phyloP scores from a whole-genome alignment of 495 filamentous ascomycete species.

The Chaetomium tenue region DNA sequence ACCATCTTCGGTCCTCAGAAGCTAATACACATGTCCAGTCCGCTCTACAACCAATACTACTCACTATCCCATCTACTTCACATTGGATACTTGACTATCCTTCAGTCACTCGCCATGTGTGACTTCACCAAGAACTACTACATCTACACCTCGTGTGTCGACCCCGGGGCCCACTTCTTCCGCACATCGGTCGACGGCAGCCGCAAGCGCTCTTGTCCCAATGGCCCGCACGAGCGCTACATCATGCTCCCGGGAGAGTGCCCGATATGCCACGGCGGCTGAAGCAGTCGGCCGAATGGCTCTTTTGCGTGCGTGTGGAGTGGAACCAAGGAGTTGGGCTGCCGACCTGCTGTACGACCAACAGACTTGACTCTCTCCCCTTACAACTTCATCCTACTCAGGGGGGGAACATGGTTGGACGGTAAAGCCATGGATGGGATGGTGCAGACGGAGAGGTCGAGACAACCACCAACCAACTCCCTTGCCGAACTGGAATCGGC shows the following conservation, averaged over 20 bases:
- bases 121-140: constrained; percentile 75
- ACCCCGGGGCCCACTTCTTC: constrained; percentile 67
- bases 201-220: constrained; percentile 58
- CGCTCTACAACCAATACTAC: not conserved
- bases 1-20: not conserved
- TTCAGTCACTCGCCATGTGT: constrained; percentile 57
- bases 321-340: not conserved
- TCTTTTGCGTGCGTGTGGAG: not conserved
- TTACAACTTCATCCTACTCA: not conserved
- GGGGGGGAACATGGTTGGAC: not conserved
- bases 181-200: constrained; percentile 63
- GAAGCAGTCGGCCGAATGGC: not conserved
- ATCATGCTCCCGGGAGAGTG: constrained; percentile 68
- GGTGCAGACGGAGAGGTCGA: not conserved
- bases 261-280: constrained; percentile 57
- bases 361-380: not conserved
- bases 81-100: constrained; percentile 13
- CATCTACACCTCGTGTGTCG: constrained; percentile 68
- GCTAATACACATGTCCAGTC: not conserved
- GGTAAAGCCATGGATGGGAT: not conserved
- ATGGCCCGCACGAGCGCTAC: constrained; percentile 71
- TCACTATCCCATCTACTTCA: not conserved
- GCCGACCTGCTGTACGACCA: not conserved
- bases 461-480: not conserved
- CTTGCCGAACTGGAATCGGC: not conserved